A percentile compares a stretch with the other conserved stretches of the same genome.
These are phyloP conservation scores for Alectoria sarmentosa DNA, from an alignment of 495 filamentous ascomycete genomes.

Conservation along the genomic window DNA sequence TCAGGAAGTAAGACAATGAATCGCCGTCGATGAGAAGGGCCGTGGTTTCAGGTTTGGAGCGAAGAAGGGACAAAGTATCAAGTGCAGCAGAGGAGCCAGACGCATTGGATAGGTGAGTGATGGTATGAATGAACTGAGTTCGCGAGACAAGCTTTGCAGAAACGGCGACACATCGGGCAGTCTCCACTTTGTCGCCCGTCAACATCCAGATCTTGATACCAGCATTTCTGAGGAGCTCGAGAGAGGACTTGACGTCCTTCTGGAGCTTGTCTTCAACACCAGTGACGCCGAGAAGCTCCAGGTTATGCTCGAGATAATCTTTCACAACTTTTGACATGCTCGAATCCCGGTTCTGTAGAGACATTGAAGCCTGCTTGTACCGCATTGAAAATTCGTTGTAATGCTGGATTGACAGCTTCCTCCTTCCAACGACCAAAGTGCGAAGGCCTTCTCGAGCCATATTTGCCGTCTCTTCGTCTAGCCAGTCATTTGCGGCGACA, in stretches of 20 bases:
- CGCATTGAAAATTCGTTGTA: conserved; percentile 70
- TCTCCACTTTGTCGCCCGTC: conserved; percentile 98
- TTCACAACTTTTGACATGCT: conserved; percentile 73
- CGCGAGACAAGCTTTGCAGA: conserved; percentile 89
- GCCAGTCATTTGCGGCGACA: conserved; percentile 93
- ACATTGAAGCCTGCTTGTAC: conserved; percentile 73
- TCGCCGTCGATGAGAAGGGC: conserved; percentile 95
- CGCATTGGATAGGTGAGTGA: conserved; percentile 55
- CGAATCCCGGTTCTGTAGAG: conserved; percentile 68
- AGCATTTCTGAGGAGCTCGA: conserved; percentile 92
- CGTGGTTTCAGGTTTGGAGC: conserved; percentile 73
- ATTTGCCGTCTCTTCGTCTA: conserved; percentile 96
- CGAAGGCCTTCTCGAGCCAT: conserved; percentile 96
- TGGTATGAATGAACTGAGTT: conserved; percentile 92
- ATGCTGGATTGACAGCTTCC: conserved; percentile 63
- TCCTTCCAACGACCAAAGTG: conserved; percentile 88
- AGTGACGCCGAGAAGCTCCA: conserved; percentile 91
- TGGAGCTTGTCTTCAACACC: conserved; percentile 97
- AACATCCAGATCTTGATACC: conserved; percentile 99
- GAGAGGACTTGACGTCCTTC: conserved; percentile 84
- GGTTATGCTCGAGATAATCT: conserved; percentile 76
- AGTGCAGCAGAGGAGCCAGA: conserved; percentile 54
- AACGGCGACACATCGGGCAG: conserved; percentile 92
- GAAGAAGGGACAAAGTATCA: conserved; percentile 79
- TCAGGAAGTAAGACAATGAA: conserved; percentile 74